Percentiles rank a stretch among this genome's conserved stretches.
Conservation (phyloP, 108 stramenopile species). For the Bacterosira constricta region DNA sequence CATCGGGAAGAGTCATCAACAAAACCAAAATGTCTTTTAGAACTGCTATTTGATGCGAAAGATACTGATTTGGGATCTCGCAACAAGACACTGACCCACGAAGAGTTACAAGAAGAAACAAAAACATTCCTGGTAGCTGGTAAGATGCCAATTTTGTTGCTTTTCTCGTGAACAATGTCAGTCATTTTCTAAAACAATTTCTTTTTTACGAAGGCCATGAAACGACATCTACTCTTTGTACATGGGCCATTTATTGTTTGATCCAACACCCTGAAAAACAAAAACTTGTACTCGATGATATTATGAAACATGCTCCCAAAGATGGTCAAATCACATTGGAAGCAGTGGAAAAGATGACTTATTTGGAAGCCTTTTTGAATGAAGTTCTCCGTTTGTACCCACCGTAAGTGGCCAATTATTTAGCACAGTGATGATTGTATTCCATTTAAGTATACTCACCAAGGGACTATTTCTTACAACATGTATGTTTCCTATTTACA, state of each 20-base stretch:
- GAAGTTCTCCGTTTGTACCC: slow-evolving; percentile 73
- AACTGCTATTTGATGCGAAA: slow-evolving; percentile 55
- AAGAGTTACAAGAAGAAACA: slow-evolving; percentile 65
- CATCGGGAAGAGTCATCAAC: not conserved
- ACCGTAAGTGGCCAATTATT: slow-evolving; percentile 18
- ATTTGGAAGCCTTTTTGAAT: slow-evolving; percentile 62
- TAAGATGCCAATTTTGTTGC: not conserved
- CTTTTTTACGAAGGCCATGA: slow-evolving; percentile 45
- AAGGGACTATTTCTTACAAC: too few species aligned
- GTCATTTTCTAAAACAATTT: not conserved
- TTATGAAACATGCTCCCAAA: slow-evolving; percentile 25
- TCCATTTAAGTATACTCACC: too few species aligned
- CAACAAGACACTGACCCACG: slow-evolving; percentile 22
- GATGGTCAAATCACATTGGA: slow-evolving; percentile 48
- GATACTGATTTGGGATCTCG: slow-evolving; percentile 21
- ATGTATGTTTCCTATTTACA: not conserved
- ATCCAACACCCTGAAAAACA: slow-evolving; percentile 52
- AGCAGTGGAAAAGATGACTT: slow-evolving; percentile 56
- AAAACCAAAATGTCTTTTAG: slow-evolving; percentile 45
- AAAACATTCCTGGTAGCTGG: slow-evolving; percentile 73
- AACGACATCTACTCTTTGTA: slow-evolving; percentile 66
- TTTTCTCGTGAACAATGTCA: not conserved
- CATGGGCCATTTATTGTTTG: slow-evolving; percentile 62
- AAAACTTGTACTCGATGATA: slow-evolving; percentile 57
- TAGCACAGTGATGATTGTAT: too few species aligned